phyloP scores from a whole-genome alignment of 2,329 filamentous ascomycete species.

The Trichoderma sp. region DNA sequence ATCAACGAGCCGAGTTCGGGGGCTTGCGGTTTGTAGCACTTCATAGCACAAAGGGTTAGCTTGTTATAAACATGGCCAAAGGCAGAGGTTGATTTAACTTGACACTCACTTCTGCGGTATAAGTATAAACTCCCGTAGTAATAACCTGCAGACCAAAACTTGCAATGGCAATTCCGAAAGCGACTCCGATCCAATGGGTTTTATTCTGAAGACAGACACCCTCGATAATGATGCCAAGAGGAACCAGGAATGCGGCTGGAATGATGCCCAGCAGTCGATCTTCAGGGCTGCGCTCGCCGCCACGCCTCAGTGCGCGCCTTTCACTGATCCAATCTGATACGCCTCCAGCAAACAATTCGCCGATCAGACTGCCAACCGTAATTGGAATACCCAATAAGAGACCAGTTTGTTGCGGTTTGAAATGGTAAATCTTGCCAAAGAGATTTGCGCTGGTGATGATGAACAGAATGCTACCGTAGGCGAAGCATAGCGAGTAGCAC shows the following conservation, averaged over 20 bases:
- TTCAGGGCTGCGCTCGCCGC: conserved; percentile 8
- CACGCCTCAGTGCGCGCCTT: background rate
- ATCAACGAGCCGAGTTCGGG: conserved; percentile 6
- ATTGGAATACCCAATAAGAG: conserved; percentile 5
- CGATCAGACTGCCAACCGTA: conserved; percentile 11
- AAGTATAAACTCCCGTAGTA: conserved; percentile 10
- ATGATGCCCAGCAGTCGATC: conserved; percentile 6
- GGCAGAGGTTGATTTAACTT: background rate
- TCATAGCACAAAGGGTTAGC: background rate
- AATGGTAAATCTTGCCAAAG: conserved; percentile 10
- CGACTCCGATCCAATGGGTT: conserved; percentile 15
- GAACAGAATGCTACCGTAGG: conserved; percentile 12
- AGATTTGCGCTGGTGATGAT: conserved; percentile 14
- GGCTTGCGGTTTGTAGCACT: conserved; percentile 14
- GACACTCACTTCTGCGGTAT: conserved; percentile 7
- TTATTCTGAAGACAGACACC: conserved; percentile 9
- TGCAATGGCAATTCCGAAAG: conserved; percentile 12
- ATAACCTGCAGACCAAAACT: conserved; percentile 5
- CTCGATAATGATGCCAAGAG: conserved; percentile 11
- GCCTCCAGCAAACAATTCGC: conserved; percentile 11
- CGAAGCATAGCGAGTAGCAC: conserved; percentile 10
- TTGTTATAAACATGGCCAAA: background rate
- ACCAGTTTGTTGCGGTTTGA: conserved; percentile 4
- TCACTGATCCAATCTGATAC: conserved; percentile 14
- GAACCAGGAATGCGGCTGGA: background rate